Evolutionary conservation across 2,329 filamentous ascomycete species (phyloP), one percentile per base, ranked within the genome.

Genomic region (Botrytis medusae): DNA sequence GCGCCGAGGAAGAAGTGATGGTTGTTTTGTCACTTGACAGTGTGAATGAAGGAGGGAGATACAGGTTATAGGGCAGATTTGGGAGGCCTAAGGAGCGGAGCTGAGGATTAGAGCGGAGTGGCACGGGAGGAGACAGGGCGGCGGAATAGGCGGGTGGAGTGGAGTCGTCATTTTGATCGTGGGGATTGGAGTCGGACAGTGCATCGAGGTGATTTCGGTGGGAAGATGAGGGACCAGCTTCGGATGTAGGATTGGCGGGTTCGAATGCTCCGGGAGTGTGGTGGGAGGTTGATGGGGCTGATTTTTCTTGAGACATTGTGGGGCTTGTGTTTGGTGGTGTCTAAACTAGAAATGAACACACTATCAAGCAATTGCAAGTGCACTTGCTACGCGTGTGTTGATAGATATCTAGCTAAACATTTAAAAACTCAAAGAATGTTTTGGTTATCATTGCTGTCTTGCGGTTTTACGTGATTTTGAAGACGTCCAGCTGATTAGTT

Each of bases 41-140:
- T 62, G 84, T 84, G 78, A 88, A 89, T 48, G 86, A 81, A 7
- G 85, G 84, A 25, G 86, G 87, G 10, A 81, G 82, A 79, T 89
- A 89, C 61, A 79, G 78, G 9, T 61, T 51, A 69, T 80, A 80
- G 57, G 79, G 71, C 20, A 80, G 75, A 22, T 70, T 73, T 1
- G 79, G 79, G 20, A 80, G 76, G 12, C 76, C 76, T 2, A 77
- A 76, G 9, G 73, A n/a, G 68, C 73, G 73, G n/a, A 60, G 40
- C 73, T 69, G 75, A 16, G 67, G 63, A 46, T 68, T 44, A 29
- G 71, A 42, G 16, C 72, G 65, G n/a, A 48, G 16, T 9, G 62
- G 62, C 71, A 68, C 22, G 29, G 72, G 73, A 12, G 74, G 74
- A 9, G 74, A 74, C 20, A 42, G 60, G 34, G 79, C 76, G 14